Conservation (phyloP, 208 protist species). For the Entamoeba dispar region DNA sequence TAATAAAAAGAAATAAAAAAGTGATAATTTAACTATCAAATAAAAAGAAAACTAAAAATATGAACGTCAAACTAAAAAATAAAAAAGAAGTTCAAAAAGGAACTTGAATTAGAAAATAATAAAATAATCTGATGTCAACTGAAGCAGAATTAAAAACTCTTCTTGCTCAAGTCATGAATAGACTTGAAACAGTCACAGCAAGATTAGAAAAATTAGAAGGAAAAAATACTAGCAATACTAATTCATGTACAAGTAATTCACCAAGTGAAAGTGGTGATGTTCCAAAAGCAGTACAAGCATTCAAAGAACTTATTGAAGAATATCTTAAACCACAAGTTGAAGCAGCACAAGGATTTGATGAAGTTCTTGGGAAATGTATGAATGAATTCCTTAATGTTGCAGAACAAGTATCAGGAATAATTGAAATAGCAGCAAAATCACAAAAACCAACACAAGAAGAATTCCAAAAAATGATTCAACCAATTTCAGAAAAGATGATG, state of each 20-base stretch:
- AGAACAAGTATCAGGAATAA: not conserved
- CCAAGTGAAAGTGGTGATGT: not conserved
- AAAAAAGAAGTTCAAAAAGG: not conserved
- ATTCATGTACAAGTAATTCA: not conserved
- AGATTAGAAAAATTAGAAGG: not conserved
- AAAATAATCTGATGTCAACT: not conserved
- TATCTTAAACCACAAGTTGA: not conserved
- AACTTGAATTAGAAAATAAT: not conserved
- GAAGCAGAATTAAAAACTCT: not conserved
- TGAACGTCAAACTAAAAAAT: too few relatives aligned
- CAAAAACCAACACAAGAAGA: conserved; percentile 1
- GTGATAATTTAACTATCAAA: too few relatives aligned
- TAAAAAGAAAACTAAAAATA: too few relatives aligned
- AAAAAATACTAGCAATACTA: not conserved
- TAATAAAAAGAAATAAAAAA: too few relatives aligned
- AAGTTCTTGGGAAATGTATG: not conserved
- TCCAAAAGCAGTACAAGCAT: not conserved
- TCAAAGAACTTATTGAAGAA: not conserved
- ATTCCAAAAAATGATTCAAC: not conserved
- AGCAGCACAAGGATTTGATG: not conserved
- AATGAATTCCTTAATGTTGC: not conserved
- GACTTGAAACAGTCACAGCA: not conserved
- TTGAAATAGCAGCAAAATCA: not conserved
- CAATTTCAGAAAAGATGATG: not conserved
- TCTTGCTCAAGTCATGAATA: not conserved